These are phyloP conservation scores for Aspergillus taichungensis DNA, from an alignment of 495 filamentous ascomycete species.

Conservation along the genomic window DNA sequence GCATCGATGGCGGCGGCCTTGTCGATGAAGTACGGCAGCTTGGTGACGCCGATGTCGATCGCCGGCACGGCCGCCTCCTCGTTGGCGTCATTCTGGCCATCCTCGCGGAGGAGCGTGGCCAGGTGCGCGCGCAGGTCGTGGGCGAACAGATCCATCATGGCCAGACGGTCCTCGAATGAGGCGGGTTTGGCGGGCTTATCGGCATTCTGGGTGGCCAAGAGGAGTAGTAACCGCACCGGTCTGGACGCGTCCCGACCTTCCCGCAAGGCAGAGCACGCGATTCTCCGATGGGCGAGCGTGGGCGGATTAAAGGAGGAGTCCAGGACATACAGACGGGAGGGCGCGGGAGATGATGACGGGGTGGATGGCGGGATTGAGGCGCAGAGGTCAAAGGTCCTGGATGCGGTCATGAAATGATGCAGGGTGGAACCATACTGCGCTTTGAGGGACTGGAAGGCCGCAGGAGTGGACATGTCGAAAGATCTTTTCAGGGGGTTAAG, in stretches of 20 bases:
- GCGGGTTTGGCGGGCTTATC: conserved; percentile 86
- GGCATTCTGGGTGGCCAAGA: conserved; percentile 86
- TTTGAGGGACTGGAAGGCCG: conserved; percentile 29
- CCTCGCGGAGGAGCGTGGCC: conserved; percentile 4
- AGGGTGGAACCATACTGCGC: conserved; percentile 37
- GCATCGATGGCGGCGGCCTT: conserved; percentile 63
- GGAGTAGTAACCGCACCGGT: conserved; percentile 56
- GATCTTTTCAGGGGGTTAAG: background rate
- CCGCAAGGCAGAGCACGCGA: conserved; percentile 59
- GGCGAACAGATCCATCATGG: conserved; percentile 81
- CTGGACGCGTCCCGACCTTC: conserved; percentile 14
- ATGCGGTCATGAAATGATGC: conserved; percentile 47
- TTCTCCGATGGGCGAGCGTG: conserved; percentile 69
- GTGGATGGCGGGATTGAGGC: conserved; percentile 37
- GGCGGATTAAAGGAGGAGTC: conserved; percentile 97
- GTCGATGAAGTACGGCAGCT: conserved; percentile 74
- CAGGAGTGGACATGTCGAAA: conserved; percentile 2
- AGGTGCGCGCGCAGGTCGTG: conserved; percentile 44
- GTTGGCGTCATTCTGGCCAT: conserved; percentile 1
- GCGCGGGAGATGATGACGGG: conserved; percentile 11
- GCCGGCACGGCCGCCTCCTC: conserved; percentile 11
- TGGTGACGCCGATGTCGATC: conserved; percentile 77
- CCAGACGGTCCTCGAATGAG: conserved; percentile 68
- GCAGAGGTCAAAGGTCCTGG: conserved; percentile 50
- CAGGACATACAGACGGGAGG: conserved; percentile 59